Percentiles rank a stretch among this genome's conserved stretches.
Conservation (phyloP, 2,329 filamentous ascomycete genomes). For the Aspergillus pseudoviridinutans region DNA sequence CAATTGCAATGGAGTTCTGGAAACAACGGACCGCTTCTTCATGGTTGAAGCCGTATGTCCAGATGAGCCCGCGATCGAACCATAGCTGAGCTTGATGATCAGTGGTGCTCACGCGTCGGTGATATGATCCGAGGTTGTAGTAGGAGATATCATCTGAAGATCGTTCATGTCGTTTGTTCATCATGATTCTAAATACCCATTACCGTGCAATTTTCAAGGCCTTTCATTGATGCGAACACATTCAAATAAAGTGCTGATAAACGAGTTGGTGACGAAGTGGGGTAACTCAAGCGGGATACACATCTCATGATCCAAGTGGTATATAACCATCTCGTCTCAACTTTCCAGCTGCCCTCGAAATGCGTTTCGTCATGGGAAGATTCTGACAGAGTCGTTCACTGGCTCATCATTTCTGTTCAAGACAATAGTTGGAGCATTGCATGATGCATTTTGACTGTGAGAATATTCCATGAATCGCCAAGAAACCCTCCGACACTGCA, state of each 20-base stretch:
- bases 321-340: background rate
- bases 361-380: too few species aligned
- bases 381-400: too few species aligned
- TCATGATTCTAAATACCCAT: background rate
- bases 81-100: constrained; percentile 27
- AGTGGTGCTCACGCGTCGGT: constrained; percentile 30
- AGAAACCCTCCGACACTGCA: too few species aligned
- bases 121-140: constrained; percentile 31
- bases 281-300: background rate
- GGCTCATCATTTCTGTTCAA: background rate
- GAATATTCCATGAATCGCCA: too few species aligned
- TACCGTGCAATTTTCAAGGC: background rate
- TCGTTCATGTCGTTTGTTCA: background rate
- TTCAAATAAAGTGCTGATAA: background rate
- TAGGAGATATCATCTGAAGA: constrained; percentile 10
- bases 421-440: background rate
- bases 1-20: constrained; percentile 30
- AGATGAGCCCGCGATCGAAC: constrained; percentile 33
- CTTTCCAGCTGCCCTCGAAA: too few species aligned
- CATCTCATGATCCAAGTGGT: background rate
- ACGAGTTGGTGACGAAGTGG: background rate
- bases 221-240: background rate
- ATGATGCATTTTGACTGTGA: too few species aligned
- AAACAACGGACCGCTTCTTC: constrained; percentile 37
- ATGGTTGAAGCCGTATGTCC: constrained; percentile 40